These are phyloP conservation scores for Alternaria alternata DNA, from an alignment of 2,329 filamentous ascomycete genomes.

Conservation along the genomic window DNA sequence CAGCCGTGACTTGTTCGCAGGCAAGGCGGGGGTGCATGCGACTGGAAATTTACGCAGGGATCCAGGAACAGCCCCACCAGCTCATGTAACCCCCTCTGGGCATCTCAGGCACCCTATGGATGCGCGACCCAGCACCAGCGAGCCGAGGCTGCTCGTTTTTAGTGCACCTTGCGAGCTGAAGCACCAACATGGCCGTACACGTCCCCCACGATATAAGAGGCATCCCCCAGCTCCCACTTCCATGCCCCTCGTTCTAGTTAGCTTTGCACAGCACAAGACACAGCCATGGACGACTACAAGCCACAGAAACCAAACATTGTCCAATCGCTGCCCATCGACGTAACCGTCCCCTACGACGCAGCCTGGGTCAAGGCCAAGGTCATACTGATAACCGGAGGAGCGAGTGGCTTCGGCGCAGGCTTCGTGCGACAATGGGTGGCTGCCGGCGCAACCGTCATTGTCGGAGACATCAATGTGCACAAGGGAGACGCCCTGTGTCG, in stretches of 20 bases:
- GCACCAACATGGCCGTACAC: neutral
- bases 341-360: conserved; percentile 45
- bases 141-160: neutral
- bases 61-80: conserved; percentile 3
- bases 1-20: neutral
- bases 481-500: conserved; percentile 65
- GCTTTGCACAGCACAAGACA: neutral
- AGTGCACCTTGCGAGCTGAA: neutral
- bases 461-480: conserved; percentile 68
- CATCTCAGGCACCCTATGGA: neutral
- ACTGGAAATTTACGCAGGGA: conserved; percentile 11
- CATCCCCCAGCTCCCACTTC: neutral
- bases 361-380: conserved; percentile 50
- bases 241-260: neutral
- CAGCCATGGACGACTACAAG: conserved; percentile 34
- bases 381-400: conserved; percentile 52
- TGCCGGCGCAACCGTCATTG: conserved; percentile 63
- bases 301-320: conserved; percentile 34
- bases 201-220: neutral
- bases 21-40: neutral
- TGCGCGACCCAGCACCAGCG: neutral
- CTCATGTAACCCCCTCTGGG: neutral
- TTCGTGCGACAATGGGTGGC: conserved; percentile 51
- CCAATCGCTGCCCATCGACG: conserved; percentile 51
- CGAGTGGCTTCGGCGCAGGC: conserved; percentile 51